Evolutionary conservation across 345 rosid species (phyloP), one percentile per base, ranked within the genome.

Genomic region (Geranium rotundifolium): DNA sequence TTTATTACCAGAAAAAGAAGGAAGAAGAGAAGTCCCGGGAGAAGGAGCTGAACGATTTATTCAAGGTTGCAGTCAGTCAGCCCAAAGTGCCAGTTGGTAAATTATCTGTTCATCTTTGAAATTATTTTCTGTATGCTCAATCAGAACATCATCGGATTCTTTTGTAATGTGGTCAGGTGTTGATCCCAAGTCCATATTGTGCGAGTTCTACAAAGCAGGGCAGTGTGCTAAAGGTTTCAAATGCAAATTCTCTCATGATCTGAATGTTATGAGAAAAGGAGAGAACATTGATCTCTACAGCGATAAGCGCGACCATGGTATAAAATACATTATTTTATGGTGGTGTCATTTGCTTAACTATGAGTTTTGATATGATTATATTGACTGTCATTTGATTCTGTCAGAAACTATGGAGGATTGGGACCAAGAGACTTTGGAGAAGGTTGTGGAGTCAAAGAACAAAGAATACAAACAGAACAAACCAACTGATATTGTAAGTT

Each of bases 341-440:
- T 8, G 27, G 29, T 57, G 23, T 12, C 17, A 30, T 63, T 9
- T 23, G 31, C 56, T 59, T 34, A 19, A 62, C 10, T 10, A 30
- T 30, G 63, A 15, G 37, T 15, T 29, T 12, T 54, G 54, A 29
- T 66, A 56, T 58, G 62, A 62, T 63, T 39, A 5, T 56, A 23
- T 60, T 60, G 54, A 46, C 8, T 58, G 60, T 68, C 15, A 18
- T 57, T 23, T 23, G 27, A 23, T 56, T 41, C 20, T 15, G 61
- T 50, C 16, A 85, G 91, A 46, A 67, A 72, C 82, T 9, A 85
- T 85, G 91, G 91, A 83, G 64, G 84, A 85, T 31, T 85, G 91
- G 88, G 91, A 85, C 74, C 91, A 83, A 57, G 86, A 75, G 59
- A 85, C 85, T 19, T 64, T 85, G 85, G 91, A 85, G 80, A 81